A percentile compares a stretch with the other conserved stretches of the same genome.
Evolutionary conservation across 1,284 basidiomycete genomes (phyloP).

Genomic region (Trametes polyzona): DNA sequence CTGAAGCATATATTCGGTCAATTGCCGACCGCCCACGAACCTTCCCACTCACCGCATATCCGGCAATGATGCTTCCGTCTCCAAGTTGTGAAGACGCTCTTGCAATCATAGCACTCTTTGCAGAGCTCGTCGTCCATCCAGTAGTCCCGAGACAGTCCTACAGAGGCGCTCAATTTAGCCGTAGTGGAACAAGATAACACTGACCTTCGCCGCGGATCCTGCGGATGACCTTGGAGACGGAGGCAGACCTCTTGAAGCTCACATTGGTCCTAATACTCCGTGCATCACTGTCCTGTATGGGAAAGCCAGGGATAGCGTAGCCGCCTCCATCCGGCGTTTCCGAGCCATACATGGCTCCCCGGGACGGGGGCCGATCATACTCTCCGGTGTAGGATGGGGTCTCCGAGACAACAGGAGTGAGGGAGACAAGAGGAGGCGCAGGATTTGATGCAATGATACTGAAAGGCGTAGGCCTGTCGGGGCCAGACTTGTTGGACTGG

Average conservation of each 20-base stretch:
- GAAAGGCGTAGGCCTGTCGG: slow-evolving; percentile 63
- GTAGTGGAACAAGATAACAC: neutral
- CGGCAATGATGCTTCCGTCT: slow-evolving; percentile 94
- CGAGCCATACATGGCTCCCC: slow-evolving; percentile 52
- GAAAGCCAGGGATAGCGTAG: slow-evolving; percentile 83
- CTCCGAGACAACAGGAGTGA: slow-evolving; percentile 80
- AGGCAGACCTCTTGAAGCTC: slow-evolving; percentile 74
- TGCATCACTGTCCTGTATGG: slow-evolving; percentile 77
- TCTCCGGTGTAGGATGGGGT: slow-evolving; percentile 67
- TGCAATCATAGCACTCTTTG: slow-evolving; percentile 95
- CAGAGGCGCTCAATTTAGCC: slow-evolving; percentile 9
- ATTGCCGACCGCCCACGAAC: neutral
- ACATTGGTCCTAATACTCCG: slow-evolving; percentile 75
- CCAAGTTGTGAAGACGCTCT: slow-evolving; percentile 90
- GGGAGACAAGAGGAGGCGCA: slow-evolving; percentile 80
- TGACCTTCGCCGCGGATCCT: slow-evolving; percentile 84
- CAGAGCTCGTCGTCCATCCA: slow-evolving; percentile 99
- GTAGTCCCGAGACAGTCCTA: slow-evolving; percentile 85
- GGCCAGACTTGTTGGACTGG: slow-evolving; percentile 48
- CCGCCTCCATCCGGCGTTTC: slow-evolving; percentile 62
- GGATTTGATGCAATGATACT: slow-evolving; percentile 55
- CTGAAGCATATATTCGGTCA: slow-evolving; percentile 43
- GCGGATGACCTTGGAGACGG: slow-evolving; percentile 88
- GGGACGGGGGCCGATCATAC: slow-evolving; percentile 61
- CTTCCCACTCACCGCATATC: slow-evolving; percentile 74